Base-by-base conservation (phyloP, 2,329 filamentous ascomycete genomes). In the Sclerotinia glacialis region DNA sequence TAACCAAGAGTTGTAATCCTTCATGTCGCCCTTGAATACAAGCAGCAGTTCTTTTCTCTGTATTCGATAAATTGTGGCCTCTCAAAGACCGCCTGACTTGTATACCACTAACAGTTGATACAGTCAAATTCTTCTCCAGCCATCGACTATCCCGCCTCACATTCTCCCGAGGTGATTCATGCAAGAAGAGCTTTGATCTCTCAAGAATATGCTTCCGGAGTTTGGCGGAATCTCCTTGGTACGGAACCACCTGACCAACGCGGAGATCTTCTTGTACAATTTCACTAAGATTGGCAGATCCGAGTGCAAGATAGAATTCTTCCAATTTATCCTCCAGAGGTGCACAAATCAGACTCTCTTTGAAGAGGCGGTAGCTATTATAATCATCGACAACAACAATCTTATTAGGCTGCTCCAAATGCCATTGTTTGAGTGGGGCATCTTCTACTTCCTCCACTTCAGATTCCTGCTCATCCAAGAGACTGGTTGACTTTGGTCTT, bases 311-410 rank as follows among this genome's bases (percentile, higher is more conserved):
- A 77, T 99, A 99, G 70, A 99, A 94, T 1, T 85, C 83, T 76
- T 99, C 95, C 1, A 99, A 81, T 0, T 80, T 76, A 69, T 98
- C 95, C 74, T 99, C 95, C 76, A 97, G 91, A 0, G 95, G 96
- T 0, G 93, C 93, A 68, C 90, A 93, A 37, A 96, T 83, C 40
- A 99, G 82, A 69, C 87, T 86, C 63, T 92, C 86, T 75, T 93
- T 94, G 82, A 99, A 99, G 1, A 95, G 82, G 44, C 89, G 89
- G 76, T 94, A 97, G 74, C 90, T 93, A 73, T 92, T 90, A 72
- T 95, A 93, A 73, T 98, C 94, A 75, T 97, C 92, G 14, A 93
- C 81, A 65, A 96, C 85, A 52, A 95, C 88, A 72, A 95, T 90
- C 64, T 90, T 83, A 60, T 80, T 82, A 1, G 93, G 89, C 44